These are phyloP conservation scores for Scheffersomyces parashehatae DNA, from an alignment of 1,139 yeast genomes.

Conservation along the genomic window DNA sequence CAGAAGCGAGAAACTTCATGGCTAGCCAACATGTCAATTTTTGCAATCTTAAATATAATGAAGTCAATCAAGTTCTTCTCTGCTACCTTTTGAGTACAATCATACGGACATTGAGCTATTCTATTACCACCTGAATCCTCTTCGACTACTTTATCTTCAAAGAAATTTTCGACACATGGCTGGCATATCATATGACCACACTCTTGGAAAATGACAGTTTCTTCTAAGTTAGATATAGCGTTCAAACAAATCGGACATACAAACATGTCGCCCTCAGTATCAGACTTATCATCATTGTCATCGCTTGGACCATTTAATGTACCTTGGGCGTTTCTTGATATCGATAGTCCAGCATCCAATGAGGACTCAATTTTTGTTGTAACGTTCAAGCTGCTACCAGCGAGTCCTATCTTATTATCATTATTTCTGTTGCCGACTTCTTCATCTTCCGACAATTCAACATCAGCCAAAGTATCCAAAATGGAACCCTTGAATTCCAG, in stretches of 20 bases:
- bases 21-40: slow-evolving; percentile 15
- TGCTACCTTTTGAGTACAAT: slow-evolving; percentile 44
- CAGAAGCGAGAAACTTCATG: slow-evolving; percentile 7
- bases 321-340: too few species aligned
- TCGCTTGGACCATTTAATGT: neutral
- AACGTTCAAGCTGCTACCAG: neutral
- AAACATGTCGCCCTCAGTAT: slow-evolving; percentile 22
- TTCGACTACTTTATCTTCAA: slow-evolving; percentile 40
- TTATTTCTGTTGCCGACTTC: slow-evolving; percentile 18
- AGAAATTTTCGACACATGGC: slow-evolving; percentile 57
- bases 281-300: slow-evolving; percentile 14
- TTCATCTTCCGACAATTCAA: slow-evolving; percentile 13
- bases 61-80: slow-evolving; percentile 50
- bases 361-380: neutral
- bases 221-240: slow-evolving; percentile 46
- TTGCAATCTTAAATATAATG: slow-evolving; percentile 51
- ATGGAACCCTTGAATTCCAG: too few species aligned
- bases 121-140: slow-evolving; percentile 33
- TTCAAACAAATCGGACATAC: slow-evolving; percentile 74
- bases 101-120: slow-evolving; percentile 50
- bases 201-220: slow-evolving; percentile 45
- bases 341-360: neutral
- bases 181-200: slow-evolving; percentile 76
- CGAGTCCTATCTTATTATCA: neutral
- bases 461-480: slow-evolving; percentile 3